Conservation (phyloP, 225 moss, liverwort and hornwort species). For the Climacium dendroides region DNA sequence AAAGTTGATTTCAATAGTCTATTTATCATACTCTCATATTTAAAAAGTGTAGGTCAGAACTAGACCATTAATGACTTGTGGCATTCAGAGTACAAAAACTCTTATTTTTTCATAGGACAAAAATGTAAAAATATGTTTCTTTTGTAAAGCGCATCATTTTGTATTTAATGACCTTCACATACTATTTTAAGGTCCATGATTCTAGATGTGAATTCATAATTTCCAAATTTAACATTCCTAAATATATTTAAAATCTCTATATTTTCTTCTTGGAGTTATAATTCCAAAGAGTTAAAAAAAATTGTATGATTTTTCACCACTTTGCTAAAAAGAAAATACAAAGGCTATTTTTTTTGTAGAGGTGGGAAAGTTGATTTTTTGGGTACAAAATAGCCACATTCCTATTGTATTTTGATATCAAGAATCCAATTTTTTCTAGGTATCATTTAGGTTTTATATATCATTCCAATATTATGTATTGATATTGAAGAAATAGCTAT, state of each 20-base stretch:
- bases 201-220: too few species aligned
- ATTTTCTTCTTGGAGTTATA: fast-evolving
- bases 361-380: not conserved
- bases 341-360: not conserved
- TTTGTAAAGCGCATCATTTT: not conserved
- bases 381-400: not conserved
- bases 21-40: not conserved
- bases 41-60: fast-evolving
- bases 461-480: not conserved
- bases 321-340: not conserved
- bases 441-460: not conserved
- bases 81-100: not conserved
- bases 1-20: fast-evolving
- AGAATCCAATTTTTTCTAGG: not conserved
- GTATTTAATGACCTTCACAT: not conserved
- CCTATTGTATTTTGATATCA: fast-evolving
- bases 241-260: not conserved
- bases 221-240: not conserved
- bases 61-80: fast-evolving
- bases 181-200: not conserved
- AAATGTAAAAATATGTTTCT: not conserved
- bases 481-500: fast-evolving
- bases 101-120: fast-evolving
- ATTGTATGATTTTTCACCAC: not conserved
- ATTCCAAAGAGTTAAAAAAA: not conserved